A percentile compares a stretch with the other conserved stretches of the same genome.
Evolutionary conservation across 73 alveolate species (phyloP).

Genomic region (Paramecium octaurelia): DNA sequence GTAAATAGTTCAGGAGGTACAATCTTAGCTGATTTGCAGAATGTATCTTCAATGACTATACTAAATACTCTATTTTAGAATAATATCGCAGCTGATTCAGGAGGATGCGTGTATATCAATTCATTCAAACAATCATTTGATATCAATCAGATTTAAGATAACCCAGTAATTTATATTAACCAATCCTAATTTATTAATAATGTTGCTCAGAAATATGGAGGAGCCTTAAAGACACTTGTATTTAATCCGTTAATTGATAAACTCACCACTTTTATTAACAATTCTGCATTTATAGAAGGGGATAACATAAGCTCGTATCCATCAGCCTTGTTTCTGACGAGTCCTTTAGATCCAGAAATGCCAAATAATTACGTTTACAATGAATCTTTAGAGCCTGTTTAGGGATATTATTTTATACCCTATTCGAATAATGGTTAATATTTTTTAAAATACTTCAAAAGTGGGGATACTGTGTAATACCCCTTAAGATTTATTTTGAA

Average conservation of each 20-base stretch:
- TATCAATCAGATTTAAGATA: not conserved
- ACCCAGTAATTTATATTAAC: not conserved
- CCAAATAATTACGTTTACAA: not conserved
- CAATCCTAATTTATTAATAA: not conserved
- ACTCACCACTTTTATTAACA: not conserved
- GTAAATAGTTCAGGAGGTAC: conserved; percentile 12
- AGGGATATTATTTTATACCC: conserved; percentile 1
- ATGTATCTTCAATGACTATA: not conserved
- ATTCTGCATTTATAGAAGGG: not conserved
- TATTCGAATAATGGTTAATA: not conserved
- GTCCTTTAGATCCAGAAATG: not conserved
- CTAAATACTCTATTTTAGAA: not conserved
- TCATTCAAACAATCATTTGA: not conserved
- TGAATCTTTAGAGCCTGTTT: not conserved
- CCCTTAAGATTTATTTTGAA: not conserved
- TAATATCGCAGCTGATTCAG: not conserved
- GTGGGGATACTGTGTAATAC: not conserved
- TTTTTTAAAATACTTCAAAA: not conserved
- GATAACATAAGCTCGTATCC: not conserved
- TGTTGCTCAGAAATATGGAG: conserved; percentile 1
- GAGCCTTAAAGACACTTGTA: not conserved
- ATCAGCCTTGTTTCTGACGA: not conserved
- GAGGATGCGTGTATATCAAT: not conserved
- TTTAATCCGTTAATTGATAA: not conserved
- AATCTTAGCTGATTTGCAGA: not conserved